Evolutionary conservation across 2,329 filamentous ascomycete species (phyloP).

Genomic region (Bipolaris bicolor): DNA sequence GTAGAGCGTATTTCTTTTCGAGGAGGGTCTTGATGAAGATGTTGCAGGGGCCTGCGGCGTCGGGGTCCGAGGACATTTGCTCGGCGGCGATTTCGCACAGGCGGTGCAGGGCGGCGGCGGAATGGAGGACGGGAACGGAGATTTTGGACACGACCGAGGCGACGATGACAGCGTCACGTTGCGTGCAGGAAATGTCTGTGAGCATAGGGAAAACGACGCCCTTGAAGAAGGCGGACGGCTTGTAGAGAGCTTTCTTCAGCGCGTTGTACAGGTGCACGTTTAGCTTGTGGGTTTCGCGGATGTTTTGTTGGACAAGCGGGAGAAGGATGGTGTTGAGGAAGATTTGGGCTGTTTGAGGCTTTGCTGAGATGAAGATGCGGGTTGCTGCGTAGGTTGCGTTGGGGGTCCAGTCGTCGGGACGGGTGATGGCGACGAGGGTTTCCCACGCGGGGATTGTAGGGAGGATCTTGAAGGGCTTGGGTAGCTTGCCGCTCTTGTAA

Average conservation of each 20-base stretch:
- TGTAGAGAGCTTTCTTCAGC: conserved; percentile 90
- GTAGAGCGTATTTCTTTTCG: conserved; percentile 96
- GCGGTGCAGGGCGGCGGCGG: conserved; percentile 86
- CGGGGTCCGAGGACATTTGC: conserved; percentile 80
- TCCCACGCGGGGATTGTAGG: conserved; percentile 93
- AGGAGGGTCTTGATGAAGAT: conserved; percentile 92
- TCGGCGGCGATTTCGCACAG: conserved; percentile 94
- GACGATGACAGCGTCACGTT: conserved; percentile 91
- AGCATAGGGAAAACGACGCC: conserved; percentile 92
- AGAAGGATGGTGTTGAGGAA: conserved; percentile 89
- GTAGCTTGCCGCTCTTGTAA: conserved; percentile 95
- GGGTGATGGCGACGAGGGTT: conserved; percentile 82
- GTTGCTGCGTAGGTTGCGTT: conserved; percentile 89
- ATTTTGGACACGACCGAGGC: conserved; percentile 84
- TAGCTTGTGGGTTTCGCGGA: conserved; percentile 90
- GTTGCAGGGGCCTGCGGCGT: conserved; percentile 90
- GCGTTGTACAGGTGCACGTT: conserved; percentile 95
- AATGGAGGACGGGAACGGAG: conserved; percentile 88
- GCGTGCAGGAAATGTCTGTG: conserved; percentile 81
- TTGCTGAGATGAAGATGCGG: conserved; percentile 86
- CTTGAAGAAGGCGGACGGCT: conserved; percentile 96
- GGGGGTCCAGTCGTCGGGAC: conserved; percentile 77
- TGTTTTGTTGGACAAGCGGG: conserved; percentile 90
- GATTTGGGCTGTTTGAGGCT: conserved; percentile 77
- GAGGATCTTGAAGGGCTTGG: conserved; percentile 97